Evolutionary conservation across 495 filamentous ascomycete species (phyloP), one percentile per base, ranked within the genome.

Genomic region (Talaromyces thailandensis): DNA sequence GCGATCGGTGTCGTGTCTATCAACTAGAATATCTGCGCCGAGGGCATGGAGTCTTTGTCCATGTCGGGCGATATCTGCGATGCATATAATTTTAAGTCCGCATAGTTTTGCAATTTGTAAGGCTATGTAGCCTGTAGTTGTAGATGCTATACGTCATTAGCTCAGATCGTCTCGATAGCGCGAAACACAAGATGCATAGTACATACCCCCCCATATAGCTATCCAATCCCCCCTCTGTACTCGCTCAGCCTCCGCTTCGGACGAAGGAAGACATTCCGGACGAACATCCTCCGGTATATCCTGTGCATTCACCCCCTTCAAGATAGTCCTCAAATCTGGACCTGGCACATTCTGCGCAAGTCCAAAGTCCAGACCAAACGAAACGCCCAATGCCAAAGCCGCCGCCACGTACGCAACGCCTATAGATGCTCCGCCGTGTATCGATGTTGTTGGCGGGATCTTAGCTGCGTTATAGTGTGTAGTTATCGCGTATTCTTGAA

Each of bases 351-450:
- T 56, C 26, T 56, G 62, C 7, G 76, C 64, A 3, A 29, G 56
- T 0, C 76, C 70, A 63, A 88, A 86, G 68, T 87, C 80, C 4
- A 88, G 58, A 12, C 87, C 85, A 59, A 87, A 75, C 51, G 80
- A 88, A 12, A 88, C 77, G 25, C 85, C 85, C 9, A 88, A 70
- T 11, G 81, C 77, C 3, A 88, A 67, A 0, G 75, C 78, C 3
- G 86, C 79, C 6, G 84, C 84, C 0, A 86, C 83, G 64, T 83
- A 88, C 1, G 84, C 86, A 0, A 89, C 86, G 2, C 86, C 86
- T 0, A 88, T 69, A 2, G 82, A 81, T 14, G 86, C 84, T 3
- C 81, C 83, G 4, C 78, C 75, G 52, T 84, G 75, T 0, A 80
- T 68, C 3, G 75, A 75, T 12, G 80, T 60, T 21, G 69, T 66